Evolutionary conservation across 2,329 filamentous ascomycete genomes (phyloP).

Genomic region (Colletotrichum sublineola): DNA sequence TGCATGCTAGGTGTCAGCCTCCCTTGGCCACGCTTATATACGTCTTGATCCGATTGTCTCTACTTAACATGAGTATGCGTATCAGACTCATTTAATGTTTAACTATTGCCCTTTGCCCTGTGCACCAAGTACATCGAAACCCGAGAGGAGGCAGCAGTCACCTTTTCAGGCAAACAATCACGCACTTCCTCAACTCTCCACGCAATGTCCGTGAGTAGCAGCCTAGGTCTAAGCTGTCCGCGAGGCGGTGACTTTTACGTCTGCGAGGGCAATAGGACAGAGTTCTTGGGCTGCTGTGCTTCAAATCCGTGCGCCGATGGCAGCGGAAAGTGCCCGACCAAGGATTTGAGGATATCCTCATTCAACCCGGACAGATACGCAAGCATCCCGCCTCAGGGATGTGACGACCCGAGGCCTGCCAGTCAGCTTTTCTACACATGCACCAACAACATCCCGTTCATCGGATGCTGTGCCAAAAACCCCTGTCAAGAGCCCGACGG

Average conservation of each 20-base stretch:
- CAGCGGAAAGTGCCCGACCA: conserved; percentile 51
- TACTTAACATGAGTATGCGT: neutral
- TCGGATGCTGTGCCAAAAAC: conserved; percentile 56
- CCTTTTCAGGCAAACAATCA: neutral
- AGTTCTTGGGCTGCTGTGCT: conserved; percentile 59
- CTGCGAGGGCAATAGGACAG: conserved; percentile 48
- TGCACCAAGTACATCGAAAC: neutral
- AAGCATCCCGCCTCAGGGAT: conserved; percentile 51
- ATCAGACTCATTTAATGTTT: neutral
- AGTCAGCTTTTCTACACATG: conserved; percentile 53
- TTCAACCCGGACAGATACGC: conserved; percentile 48
- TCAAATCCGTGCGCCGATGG: conserved; percentile 51
- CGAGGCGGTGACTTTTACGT: conserved; percentile 53
- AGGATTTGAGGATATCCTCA: conserved; percentile 46
- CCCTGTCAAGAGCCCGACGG: conserved; percentile 48
- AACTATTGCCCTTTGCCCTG: neutral
- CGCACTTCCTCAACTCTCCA: neutral
- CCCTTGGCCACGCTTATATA: conserved; percentile 7
- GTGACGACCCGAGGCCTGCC: conserved; percentile 44
- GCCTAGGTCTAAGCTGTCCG: conserved; percentile 50
- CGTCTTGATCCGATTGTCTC: neutral
- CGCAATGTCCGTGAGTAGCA: conserved; percentile 12
- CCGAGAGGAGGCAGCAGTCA: neutral
- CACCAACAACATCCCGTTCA: conserved; percentile 49
- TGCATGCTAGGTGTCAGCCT: conserved; percentile 7